Conservation (phyloP, 108 stramenopile genomes). For the Mayamaea pseudoterrestris region DNA sequence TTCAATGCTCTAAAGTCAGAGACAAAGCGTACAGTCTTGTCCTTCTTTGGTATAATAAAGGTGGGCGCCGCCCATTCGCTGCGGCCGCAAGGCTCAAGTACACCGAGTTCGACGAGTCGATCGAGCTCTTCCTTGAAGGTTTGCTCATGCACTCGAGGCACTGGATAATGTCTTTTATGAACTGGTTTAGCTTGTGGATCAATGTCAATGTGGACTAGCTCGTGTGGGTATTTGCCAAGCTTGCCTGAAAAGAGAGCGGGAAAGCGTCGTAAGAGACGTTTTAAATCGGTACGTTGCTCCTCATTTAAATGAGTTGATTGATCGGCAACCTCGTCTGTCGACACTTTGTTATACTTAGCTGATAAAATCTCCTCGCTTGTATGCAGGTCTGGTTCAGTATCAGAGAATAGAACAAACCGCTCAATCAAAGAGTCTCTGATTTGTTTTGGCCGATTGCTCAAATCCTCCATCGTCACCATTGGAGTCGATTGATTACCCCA, state of each 20-base stretch:
- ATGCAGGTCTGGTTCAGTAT: no score
- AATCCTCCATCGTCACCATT: no score
- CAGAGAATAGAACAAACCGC: no score
- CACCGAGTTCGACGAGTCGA: no score
- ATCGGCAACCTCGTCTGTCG: slow-evolving; percentile 8
- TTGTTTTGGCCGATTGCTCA: no score
- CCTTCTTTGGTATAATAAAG: slow-evolving; percentile 29
- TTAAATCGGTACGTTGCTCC: slow-evolving; percentile 10
- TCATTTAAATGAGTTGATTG: slow-evolving; percentile 18
- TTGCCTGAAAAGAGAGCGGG: not conserved
- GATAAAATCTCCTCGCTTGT: slow-evolving; percentile 20
- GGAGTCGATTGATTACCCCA: no score
- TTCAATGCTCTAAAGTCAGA: slow-evolving; percentile 29
- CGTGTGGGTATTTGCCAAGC: not conserved
- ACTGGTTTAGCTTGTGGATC: not conserved
- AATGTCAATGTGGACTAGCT: not conserved
- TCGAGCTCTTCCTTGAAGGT: not conserved
- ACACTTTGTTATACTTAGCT: slow-evolving; percentile 20
- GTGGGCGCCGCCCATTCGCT: slow-evolving; percentile 6
- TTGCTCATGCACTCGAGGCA: not conserved
- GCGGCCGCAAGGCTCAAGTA: no score
- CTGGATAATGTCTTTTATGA: not conserved
- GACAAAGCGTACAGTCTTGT: slow-evolving; percentile 4
- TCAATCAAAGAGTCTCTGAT: no score
- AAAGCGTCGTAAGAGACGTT: slow-evolving; percentile 5